Evolutionary conservation across 1,284 basidiomycete species (phyloP).

Genomic region (Malassezia dermatis): DNA sequence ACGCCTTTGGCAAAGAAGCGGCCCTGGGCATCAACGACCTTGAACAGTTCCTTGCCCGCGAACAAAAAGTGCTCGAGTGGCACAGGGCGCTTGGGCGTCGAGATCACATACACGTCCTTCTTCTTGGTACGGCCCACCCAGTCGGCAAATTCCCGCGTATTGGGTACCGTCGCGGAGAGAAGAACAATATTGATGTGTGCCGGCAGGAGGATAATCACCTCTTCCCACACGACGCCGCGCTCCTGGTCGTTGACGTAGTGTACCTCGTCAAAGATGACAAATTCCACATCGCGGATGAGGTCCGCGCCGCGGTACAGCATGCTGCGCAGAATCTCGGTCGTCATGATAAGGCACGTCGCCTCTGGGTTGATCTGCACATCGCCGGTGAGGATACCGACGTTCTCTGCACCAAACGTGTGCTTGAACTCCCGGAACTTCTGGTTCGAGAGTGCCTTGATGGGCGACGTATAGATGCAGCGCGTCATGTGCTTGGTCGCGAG

Average conservation of each 20-base stretch:
- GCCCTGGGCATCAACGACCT: conserved; percentile 77
- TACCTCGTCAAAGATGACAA: conserved; percentile 98
- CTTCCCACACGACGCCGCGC: conserved; percentile 99
- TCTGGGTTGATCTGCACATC: conserved; percentile 99
- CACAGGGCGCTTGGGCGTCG: conserved; percentile 87
- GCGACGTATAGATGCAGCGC: conserved; percentile 93
- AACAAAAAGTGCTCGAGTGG: conserved; percentile 95
- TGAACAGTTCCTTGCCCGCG: conserved; percentile 78
- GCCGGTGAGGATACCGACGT: conserved; percentile 92
- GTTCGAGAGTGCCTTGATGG: conserved; percentile 96
- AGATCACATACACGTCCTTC: conserved; percentile 98
- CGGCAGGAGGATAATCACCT: conserved; percentile 71
- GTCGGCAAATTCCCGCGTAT: conserved; percentile 94
- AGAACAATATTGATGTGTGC: conserved; percentile 54
- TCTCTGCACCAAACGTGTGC: conserved; percentile 79
- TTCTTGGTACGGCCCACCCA: conserved; percentile 99
- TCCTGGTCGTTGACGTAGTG: conserved; percentile 99
- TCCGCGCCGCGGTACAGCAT: conserved; percentile 79
- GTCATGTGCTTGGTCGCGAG: conserved; percentile 97
- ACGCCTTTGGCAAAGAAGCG: conserved; percentile 54
- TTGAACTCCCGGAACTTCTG: conserved; percentile 99
- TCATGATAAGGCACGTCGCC: conserved; percentile 79
- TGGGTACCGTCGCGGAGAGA: conserved; percentile 93
- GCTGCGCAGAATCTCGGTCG: conserved; percentile 91
- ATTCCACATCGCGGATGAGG: conserved; percentile 94